phyloP scores from a whole-genome alignment of 2,329 filamentous ascomycete genomes.

The Verticillium zaregamsianum region DNA sequence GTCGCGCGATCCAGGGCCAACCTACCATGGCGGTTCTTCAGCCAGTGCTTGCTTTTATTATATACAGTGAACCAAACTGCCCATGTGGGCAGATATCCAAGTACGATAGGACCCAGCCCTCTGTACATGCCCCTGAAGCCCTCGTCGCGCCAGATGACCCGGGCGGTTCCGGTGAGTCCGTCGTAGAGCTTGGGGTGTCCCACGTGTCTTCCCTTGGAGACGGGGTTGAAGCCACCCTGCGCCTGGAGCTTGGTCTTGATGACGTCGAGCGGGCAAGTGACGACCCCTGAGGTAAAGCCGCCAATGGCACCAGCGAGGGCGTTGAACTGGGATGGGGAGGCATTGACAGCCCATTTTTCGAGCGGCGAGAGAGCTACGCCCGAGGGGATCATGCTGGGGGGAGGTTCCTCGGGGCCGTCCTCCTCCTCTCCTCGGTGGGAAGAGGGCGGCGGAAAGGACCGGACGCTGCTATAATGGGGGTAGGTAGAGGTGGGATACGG shows the following conservation, averaged over 20 bases:
- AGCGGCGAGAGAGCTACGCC: conserved; percentile 33
- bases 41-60: conserved; percentile 76
- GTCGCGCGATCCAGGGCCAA: not conserved
- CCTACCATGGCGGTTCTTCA: conserved; percentile 64
- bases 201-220: conserved; percentile 43
- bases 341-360: conserved; percentile 52
- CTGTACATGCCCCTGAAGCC: conserved; percentile 88
- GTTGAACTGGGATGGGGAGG: conserved; percentile 66
- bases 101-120: conserved; percentile 86
- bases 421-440: conserved; percentile 5
- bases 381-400: conserved; percentile 14
- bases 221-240: conserved; percentile 73
- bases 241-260: conserved; percentile 98
- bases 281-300: conserved; percentile 87
- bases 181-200: conserved; percentile 66
- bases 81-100: conserved; percentile 97
- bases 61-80: conserved; percentile 98
- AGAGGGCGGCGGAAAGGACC: conserved; percentile 10
- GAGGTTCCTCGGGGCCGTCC: conserved; percentile 6
- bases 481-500: conserved; percentile 19
- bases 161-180: conserved; percentile 81
- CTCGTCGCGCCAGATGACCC: conserved; percentile 81
- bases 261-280: conserved; percentile 95
- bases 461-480: conserved; percentile 14
- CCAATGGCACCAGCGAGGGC: conserved; percentile 83